Percentiles rank a stretch among this genome's conserved stretches.
These are phyloP conservation scores for Fusarium buxicola DNA, from an alignment of 2,329 filamentous ascomycete genomes.

Conservation along the genomic window DNA sequence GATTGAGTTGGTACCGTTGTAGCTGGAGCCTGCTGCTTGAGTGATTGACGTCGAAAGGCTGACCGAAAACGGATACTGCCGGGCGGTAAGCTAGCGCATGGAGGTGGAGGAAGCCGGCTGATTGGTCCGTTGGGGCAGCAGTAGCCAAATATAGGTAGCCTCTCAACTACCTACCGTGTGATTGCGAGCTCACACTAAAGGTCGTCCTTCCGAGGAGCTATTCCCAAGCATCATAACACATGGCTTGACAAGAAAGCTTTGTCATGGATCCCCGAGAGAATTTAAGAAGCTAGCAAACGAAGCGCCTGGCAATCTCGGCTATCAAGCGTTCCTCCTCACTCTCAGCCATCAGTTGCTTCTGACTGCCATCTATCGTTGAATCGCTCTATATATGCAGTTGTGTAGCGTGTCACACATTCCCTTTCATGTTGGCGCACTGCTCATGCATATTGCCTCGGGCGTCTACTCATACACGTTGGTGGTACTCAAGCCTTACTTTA, in stretches of 20 bases:
- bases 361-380: constrained; percentile 21
- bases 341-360: constrained; percentile 34
- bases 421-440: constrained; percentile 12
- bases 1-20: not conserved
- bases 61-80: constrained; percentile 42
- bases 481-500: constrained; percentile 29
- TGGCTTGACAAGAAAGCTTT: constrained; percentile 29
- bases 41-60: constrained; percentile 36
- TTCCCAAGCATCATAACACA: constrained; percentile 18
- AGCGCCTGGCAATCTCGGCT: constrained; percentile 23
- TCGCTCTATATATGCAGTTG: constrained; percentile 29
- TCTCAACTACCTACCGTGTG: no score
- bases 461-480: constrained; percentile 20
- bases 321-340: constrained; percentile 25
- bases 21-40: not conserved
- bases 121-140: not conserved
- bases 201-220: no score
- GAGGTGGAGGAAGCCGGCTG: constrained; percentile 2
- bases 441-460: constrained; percentile 15
- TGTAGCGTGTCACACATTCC: constrained; percentile 15
- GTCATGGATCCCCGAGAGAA: constrained; percentile 2
- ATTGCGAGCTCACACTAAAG: not conserved
- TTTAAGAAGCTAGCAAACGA: constrained; percentile 16
- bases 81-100: constrained; percentile 44
- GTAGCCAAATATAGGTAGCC: not conserved